Evolutionary conservation across 108 stramenopile species (phyloP), one percentile per base, ranked within the genome.

Genomic region (Schizochytrium sp.): DNA sequence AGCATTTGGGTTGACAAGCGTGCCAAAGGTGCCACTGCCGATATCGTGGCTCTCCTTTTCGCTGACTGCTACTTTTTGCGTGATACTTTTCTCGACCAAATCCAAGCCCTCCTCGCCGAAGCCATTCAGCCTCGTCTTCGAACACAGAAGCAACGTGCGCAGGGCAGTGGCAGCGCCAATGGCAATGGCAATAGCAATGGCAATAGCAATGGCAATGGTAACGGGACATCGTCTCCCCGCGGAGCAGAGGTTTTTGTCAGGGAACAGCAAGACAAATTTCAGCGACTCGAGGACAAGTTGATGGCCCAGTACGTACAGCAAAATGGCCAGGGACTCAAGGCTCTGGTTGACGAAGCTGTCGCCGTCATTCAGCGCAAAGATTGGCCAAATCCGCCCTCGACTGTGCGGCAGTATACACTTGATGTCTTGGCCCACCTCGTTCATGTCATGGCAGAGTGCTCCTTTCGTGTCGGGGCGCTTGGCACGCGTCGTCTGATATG

Each of bases 231-330:
- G 63, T 34, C 34, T 34, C 34, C 34, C 2, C 34, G 34, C 34
- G 34, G 34, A 34, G 34, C 34, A 2, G 34, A 34, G 2, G 0
- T 34, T 34, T 41, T 72, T 41, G 76, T 53, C 25, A 34, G 18
- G 51, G 12, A 83, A 3, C 76, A 53, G 23, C 76, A 83, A 16
- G 51, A 6, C n/a, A 47, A 83, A 23, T 23, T 83, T 3, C 76
- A 83, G 51, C 19, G 51, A 12, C 45, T 83, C 45, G 76, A 83
- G 51, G 76, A 83, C 3, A 53, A 47, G n/a, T 23, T 83, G 18
- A 83, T 83, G 76, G 76, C 76, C 10, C 76, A 83, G 23, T 83
- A 83, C 76, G 76, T 83, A 16, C 76, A 83, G 28, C 76, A 83
- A 23, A 47, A 53, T 34, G 76, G 76, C 48, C 45, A 83, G 12